phyloP scores from a whole-genome alignment of 305 asterid species.

The Euphrasia arctica region DNA sequence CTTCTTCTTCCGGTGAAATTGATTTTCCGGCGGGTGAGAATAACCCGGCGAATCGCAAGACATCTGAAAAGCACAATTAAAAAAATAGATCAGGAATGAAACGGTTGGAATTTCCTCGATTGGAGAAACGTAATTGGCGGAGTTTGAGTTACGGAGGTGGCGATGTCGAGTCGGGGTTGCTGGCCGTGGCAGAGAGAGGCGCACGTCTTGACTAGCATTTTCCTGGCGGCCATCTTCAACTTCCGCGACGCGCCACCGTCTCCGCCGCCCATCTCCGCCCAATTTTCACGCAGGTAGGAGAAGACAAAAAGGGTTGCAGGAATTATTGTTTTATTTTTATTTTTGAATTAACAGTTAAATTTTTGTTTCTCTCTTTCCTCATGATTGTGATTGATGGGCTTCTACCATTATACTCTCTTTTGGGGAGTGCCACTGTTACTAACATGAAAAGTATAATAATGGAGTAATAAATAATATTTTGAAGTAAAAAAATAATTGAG shows the following conservation, averaged over 20 bases:
- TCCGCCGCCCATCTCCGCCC: constrained; percentile 45
- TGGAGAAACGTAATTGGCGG: constrained; percentile 2
- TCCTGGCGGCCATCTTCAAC: constrained; percentile 70
- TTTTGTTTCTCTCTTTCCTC: constrained; percentile 3
- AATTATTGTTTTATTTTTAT: constrained; percentile 13
- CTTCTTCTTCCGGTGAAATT: constrained; percentile 32
- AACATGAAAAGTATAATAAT: constrained; percentile 10
- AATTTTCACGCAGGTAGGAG: constrained; percentile 23
- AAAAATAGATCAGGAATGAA: background rate
- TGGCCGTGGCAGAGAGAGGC: constrained; percentile 47
- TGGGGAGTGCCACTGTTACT: constrained; percentile 30
- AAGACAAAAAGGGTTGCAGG: constrained; percentile 2
- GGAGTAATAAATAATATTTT: too few relatives aligned
- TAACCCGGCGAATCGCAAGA: constrained; percentile 40
- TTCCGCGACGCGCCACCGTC: constrained; percentile 58
- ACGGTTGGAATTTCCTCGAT: background rate
- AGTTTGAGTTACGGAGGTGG: constrained; percentile 36
- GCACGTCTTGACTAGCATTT: constrained; percentile 61
- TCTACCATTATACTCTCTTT: constrained; percentile 29
- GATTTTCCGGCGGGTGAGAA: constrained; percentile 30
- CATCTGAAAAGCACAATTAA: constrained; percentile 33
- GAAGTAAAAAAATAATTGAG: too few relatives aligned
- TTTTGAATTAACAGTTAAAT: background rate
- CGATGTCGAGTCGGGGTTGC: constrained; percentile 29
- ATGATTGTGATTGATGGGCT: constrained; percentile 37